Percentiles rank a stretch among this genome's conserved stretches.
Evolutionary conservation across 768 basidiomycete genomes (phyloP).

Genomic region (Amanita rimosa): DNA sequence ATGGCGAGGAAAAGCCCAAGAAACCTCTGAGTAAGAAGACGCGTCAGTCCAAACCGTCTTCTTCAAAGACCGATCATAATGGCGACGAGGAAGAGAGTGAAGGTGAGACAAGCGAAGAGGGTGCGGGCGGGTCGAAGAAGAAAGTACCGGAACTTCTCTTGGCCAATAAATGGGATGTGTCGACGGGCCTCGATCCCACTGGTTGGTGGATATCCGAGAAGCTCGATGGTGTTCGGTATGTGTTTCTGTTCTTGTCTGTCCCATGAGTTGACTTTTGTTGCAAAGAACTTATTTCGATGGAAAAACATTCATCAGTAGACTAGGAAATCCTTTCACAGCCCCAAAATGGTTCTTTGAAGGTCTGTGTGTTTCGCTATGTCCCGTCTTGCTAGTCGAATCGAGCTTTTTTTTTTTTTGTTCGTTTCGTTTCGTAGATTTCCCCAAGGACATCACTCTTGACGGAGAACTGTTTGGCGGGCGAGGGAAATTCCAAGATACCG

Average conservation of each 20-base stretch:
- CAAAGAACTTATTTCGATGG: conserved; percentile 44
- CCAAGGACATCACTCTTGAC: conserved; percentile 43
- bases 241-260: neutral
- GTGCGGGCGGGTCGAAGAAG: conserved; percentile 15
- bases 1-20: neutral
- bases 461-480: conserved; percentile 51
- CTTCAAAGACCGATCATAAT: conserved; percentile 10
- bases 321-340: conserved; percentile 47
- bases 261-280: neutral
- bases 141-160: conserved; percentile 34
- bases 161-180: conserved; percentile 47
- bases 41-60: conserved; percentile 9
- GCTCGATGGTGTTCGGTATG: conserved; percentile 50
- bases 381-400: neutral
- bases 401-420: neutral
- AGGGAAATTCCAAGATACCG: conserved; percentile 44
- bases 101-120: conserved; percentile 9
- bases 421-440: conserved; percentile 30
- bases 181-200: conserved; percentile 39
- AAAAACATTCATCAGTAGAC: conserved; percentile 37
- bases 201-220: conserved; percentile 58
- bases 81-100: conserved; percentile 12
- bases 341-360: conserved; percentile 49
- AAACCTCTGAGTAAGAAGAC: conserved; percentile 7
- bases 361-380: conserved; percentile 15